Percentiles rank a stretch among this genome's conserved stretches.
phyloP scores from a whole-genome alignment of 495 filamentous ascomycete genomes.

The Hypoxylon rickii region DNA sequence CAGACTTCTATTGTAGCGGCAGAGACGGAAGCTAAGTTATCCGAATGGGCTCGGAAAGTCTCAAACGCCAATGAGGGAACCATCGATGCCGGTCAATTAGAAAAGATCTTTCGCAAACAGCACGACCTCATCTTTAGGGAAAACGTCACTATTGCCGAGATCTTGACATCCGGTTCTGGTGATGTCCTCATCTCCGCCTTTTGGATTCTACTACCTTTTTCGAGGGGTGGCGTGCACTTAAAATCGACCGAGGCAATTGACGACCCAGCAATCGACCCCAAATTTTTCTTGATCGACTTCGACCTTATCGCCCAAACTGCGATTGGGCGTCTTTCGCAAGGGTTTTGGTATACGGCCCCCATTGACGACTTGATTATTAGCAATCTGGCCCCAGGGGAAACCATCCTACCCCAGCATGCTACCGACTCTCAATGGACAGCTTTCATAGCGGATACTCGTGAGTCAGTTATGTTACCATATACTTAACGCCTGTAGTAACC shows the following conservation, averaged over 20 bases:
- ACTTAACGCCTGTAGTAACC: neutral
- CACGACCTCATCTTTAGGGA: conserved; percentile 49
- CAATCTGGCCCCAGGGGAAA: conserved; percentile 19
- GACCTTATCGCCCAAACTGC: conserved; percentile 38
- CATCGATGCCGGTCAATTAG: conserved; percentile 34
- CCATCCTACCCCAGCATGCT: conserved; percentile 31
- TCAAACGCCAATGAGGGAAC: conserved; percentile 36
- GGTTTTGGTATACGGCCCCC: conserved; percentile 37
- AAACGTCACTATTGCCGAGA: conserved; percentile 49
- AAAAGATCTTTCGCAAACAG: conserved; percentile 48
- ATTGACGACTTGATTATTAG: conserved; percentile 16
- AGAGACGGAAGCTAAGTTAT: conserved; percentile 22
- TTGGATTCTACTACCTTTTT: conserved; percentile 50
- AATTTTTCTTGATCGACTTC: conserved; percentile 41
- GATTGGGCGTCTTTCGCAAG: conserved; percentile 30
- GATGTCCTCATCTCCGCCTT: conserved; percentile 41
- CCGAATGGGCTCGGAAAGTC: conserved; percentile 38
- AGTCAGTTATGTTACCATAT: neutral
- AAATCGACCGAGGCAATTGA: conserved; percentile 42
- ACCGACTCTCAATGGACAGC: conserved; percentile 38
- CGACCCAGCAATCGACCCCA: conserved; percentile 40
- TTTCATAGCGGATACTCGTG: conserved; percentile 26
- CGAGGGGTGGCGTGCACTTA: conserved; percentile 50
- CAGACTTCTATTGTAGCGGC: conserved; percentile 24
- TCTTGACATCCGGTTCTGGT: conserved; percentile 36